These are phyloP conservation scores for Candida mesenterica DNA, from an alignment of 1,139 yeast genomes.

Conservation along the genomic window DNA sequence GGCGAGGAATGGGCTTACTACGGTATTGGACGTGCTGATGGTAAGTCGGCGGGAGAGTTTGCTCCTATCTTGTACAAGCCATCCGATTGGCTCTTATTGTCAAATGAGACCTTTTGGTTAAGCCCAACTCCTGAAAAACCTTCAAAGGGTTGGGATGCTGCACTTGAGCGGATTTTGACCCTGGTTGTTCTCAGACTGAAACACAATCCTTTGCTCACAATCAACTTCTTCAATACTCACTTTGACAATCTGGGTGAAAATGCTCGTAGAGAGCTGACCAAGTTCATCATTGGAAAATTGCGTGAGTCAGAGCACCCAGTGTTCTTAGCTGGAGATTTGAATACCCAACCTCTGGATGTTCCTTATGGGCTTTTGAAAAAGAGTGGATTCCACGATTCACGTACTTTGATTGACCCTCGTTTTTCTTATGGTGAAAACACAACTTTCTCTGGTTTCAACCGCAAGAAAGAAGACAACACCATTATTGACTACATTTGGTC, in stretches of 20 bases:
- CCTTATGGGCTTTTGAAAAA: slow-evolving; percentile 19
- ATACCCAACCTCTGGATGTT: slow-evolving; percentile 52
- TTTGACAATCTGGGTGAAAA: slow-evolving; percentile 52
- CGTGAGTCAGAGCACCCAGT: slow-evolving; percentile 40
- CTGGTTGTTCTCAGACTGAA: slow-evolving; percentile 17
- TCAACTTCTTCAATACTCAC: slow-evolving; percentile 57
- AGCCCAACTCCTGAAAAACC: slow-evolving; percentile 49
- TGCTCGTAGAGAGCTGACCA: slow-evolving; percentile 49
- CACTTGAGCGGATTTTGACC: slow-evolving; percentile 21
- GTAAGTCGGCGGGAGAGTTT: slow-evolving; percentile 42
- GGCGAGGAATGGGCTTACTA: slow-evolving; percentile 40
- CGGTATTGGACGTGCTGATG: slow-evolving; percentile 51
- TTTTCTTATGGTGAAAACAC: slow-evolving; percentile 17
- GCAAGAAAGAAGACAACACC: slow-evolving; percentile 13
- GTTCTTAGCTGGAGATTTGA: slow-evolving; percentile 47
- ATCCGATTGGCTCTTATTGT: slow-evolving; percentile 35
- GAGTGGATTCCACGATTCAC: slow-evolving; percentile 19
- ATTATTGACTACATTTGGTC: slow-evolving; percentile 27
- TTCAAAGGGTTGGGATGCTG: slow-evolving; percentile 32
- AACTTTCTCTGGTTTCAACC: slow-evolving; percentile 22
- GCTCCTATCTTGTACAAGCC: slow-evolving; percentile 42
- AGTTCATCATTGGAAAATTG: slow-evolving; percentile 44
- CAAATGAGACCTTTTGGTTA: slow-evolving; percentile 40
- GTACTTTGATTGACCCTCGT: slow-evolving; percentile 13
- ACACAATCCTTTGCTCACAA: slow-evolving; percentile 12